These are phyloP conservation scores for Rhizoclosmatium globosum DNA, from an alignment of 192 early-diverging fungal species.

Conservation along the genomic window DNA sequence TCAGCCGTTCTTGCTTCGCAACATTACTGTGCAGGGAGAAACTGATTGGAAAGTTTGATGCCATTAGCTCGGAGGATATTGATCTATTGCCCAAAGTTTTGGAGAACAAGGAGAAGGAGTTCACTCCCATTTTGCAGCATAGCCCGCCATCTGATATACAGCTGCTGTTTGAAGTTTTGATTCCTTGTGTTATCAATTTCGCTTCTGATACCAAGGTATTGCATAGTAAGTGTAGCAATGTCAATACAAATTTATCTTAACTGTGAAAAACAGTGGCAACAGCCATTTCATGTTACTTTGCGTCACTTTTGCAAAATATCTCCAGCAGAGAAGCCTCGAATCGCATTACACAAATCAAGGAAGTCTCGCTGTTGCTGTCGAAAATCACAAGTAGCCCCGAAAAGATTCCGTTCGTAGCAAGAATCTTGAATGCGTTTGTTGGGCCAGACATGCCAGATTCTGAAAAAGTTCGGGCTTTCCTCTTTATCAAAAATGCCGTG, in stretches of 20 bases:
- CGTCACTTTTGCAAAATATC: slow-evolving; percentile 28
- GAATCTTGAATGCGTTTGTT: slow-evolving; percentile 45
- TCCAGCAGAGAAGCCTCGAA: slow-evolving; percentile 36
- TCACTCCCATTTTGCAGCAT: slow-evolving; percentile 36
- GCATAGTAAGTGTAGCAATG: slow-evolving; percentile 18
- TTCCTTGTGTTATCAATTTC: slow-evolving; percentile 40
- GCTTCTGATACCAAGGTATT: slow-evolving; percentile 38
- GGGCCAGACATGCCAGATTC: slow-evolving; percentile 36
- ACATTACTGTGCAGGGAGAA: slow-evolving; percentile 30
- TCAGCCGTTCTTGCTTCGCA: slow-evolving; percentile 36
- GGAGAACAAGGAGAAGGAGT: slow-evolving; percentile 27
- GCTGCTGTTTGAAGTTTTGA: slow-evolving; percentile 42
- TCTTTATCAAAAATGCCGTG: slow-evolving; percentile 39
- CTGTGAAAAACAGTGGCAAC: slow-evolving; percentile 9
- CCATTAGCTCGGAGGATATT: slow-evolving; percentile 22
- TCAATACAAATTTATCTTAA: background rate
- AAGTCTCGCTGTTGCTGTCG: slow-evolving; percentile 37
- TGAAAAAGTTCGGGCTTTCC: slow-evolving; percentile 41
- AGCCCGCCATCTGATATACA: slow-evolving; percentile 47
- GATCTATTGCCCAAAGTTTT: background rate
- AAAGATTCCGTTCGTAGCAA: slow-evolving; percentile 44
- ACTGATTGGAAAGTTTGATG: slow-evolving; percentile 36
- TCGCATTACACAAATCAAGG: slow-evolving; percentile 35
- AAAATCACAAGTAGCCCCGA: slow-evolving; percentile 22
- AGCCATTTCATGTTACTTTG: slow-evolving; percentile 32